Evolutionary conservation across 257 asterid species (phyloP).

Genomic region (Forsythia viridissima): DNA sequence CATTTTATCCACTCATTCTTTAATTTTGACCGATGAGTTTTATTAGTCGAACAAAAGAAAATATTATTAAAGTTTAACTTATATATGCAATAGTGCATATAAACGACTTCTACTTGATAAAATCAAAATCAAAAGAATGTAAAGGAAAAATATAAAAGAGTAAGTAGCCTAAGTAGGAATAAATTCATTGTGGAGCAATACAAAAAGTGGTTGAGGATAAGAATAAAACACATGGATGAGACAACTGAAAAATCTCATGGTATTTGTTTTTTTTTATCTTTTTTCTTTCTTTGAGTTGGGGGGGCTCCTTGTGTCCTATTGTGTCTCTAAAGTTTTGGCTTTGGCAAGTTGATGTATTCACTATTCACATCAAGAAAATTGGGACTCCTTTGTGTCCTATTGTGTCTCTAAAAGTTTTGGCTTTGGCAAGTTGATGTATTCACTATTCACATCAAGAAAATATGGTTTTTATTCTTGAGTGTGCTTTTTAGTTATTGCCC

Average conservation of each 20-base stretch:
- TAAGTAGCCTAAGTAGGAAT: too few species aligned
- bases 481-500: constrained; percentile 3
- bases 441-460: not conserved
- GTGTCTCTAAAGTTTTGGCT: not conserved
- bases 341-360: not conserved
- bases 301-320: constrained; percentile 9
- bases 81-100: too few species aligned
- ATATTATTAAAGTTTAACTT: too few species aligned
- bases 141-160: too few species aligned
- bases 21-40: too few species aligned
- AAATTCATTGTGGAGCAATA: too few species aligned
- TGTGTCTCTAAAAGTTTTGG: not conserved
- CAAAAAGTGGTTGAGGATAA: not conserved
- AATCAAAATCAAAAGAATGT: too few species aligned
- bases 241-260: not conserved
- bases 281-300: not conserved
- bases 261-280: too few species aligned
- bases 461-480: constrained; percentile 24
- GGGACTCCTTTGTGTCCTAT: constrained; percentile 6
- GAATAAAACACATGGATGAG: not conserved
- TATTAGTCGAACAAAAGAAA: too few species aligned
- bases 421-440: not conserved
- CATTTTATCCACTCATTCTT: too few species aligned
- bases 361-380: not conserved
- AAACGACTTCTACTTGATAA: too few species aligned